Evolutionary conservation across 306 rosid genomes (phyloP).

Genomic region (Heteromeles arbutifolia): DNA sequence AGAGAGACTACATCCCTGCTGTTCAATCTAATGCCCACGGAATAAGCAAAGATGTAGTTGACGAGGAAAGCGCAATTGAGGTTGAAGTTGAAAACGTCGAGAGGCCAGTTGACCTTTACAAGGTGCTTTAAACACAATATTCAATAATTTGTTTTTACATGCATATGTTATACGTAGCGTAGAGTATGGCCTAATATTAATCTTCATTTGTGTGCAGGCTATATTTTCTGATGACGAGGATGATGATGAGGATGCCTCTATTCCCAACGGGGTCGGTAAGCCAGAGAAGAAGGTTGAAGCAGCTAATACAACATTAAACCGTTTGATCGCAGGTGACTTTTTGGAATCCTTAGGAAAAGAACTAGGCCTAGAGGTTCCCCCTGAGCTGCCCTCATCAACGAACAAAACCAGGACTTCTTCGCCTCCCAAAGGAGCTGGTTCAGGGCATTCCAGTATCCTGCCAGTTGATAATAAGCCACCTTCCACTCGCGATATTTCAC

Average conservation of each 20-base stretch:
- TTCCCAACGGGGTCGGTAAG: constrained; percentile 42
- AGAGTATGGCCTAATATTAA: constrained; percentile 1
- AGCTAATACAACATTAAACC: constrained; percentile 73
- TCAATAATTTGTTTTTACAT: not conserved
- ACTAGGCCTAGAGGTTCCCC: constrained; percentile 90
- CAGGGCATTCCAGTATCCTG: constrained; percentile 15
- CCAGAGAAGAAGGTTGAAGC: constrained; percentile 82
- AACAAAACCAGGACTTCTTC: constrained; percentile 34
- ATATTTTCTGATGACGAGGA: constrained; percentile 95
- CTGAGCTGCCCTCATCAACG: constrained; percentile 47
- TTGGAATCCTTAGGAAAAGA: constrained; percentile 94
- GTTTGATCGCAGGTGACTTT: constrained; percentile 93
- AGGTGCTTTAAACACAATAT: constrained; percentile 38
- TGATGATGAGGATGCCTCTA: constrained; percentile 51
- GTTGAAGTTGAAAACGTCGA: constrained; percentile 79
- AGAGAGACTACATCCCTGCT: constrained; percentile 21
- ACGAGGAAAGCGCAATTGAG: constrained; percentile 43
- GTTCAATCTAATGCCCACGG: constrained; percentile 38
- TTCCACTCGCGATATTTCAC: constrained; percentile 23
- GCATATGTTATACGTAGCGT: not conserved
- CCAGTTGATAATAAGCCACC: constrained; percentile 20
- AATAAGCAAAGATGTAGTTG: constrained; percentile 24
- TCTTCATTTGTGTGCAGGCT: constrained; percentile 51
- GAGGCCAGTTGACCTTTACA: constrained; percentile 94
- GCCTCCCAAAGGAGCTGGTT: constrained; percentile 37